Evolutionary conservation across 176 grass and related monocot genomes (phyloP).

Genomic region (Typha latifolia): DNA sequence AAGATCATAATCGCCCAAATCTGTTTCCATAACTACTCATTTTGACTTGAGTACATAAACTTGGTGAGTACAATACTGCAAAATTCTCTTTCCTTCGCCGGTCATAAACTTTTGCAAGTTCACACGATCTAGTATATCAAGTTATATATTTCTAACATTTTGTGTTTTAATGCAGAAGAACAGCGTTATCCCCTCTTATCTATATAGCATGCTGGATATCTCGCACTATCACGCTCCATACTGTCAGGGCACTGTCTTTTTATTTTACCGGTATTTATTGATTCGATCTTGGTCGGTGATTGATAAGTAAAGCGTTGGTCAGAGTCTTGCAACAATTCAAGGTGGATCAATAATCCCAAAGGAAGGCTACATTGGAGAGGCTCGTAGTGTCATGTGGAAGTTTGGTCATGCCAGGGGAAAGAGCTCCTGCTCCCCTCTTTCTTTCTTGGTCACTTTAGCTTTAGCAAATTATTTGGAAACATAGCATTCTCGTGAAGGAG

Average conservation of each 20-base stretch:
- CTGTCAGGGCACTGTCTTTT: no score
- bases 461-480: slow-evolving; percentile 18
- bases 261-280: no score
- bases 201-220: no score
- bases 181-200: no score
- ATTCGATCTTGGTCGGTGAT: neutral
- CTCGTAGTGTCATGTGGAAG: slow-evolving; percentile 9
- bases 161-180: no score
- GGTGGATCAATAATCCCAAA: neutral
- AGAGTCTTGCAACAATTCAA: neutral
- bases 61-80: neutral
- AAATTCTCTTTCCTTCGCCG: no score
- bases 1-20: slow-evolving; percentile 21
- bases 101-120: no score
- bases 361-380: slow-evolving; percentile 2
- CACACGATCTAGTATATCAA: no score
- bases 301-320: neutral
- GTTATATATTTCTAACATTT: no score
- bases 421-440: slow-evolving; percentile 24
- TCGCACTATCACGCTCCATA: no score
- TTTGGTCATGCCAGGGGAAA: slow-evolving; percentile 22
- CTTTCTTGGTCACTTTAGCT: slow-evolving; percentile 14
- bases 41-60: neutral
- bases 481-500: slow-evolving; percentile 19
- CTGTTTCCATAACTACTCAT: slow-evolving; percentile 15